Conservation (phyloP, 768 basidiomycete species). For the Fomitopsis pulvina region DNA sequence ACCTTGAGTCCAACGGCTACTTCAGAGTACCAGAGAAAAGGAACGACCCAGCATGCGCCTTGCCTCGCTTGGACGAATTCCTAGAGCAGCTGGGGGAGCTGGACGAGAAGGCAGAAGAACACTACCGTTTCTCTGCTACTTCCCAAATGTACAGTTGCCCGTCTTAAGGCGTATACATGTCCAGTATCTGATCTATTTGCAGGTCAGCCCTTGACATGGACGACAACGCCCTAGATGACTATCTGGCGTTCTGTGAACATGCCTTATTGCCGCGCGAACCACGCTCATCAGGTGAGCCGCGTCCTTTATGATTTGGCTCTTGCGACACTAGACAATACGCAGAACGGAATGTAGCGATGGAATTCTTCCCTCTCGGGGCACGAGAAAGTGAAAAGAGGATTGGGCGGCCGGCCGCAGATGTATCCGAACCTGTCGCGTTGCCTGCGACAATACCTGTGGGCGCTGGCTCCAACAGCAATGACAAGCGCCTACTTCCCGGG, state of each 20-base stretch:
- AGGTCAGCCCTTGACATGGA: constrained; percentile 52
- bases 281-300: constrained; percentile 7
- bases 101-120: constrained; percentile 27
- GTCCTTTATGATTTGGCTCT: no score
- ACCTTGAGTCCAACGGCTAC: background rate
- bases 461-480: background rate
- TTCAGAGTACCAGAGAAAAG: constrained; percentile 36
- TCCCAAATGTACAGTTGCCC: constrained; percentile 42
- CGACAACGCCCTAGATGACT: constrained; percentile 50
- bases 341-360: constrained; percentile 15
- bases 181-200: background rate
- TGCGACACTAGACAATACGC: background rate
- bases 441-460: background rate
- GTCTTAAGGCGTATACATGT: background rate
- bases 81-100: constrained; percentile 34
- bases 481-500: constrained; percentile 39
- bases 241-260: constrained; percentile 57
- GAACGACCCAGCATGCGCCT: constrained; percentile 53
- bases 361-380: constrained; percentile 13
- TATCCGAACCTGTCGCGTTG: constrained; percentile 7
- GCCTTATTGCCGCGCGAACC: constrained; percentile 31
- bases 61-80: constrained; percentile 48
- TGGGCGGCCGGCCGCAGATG: background rate
- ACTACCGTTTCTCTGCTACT: constrained; percentile 36
- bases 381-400: background rate